phyloP scores from a whole-genome alignment of 1,139 yeast species.

The Lodderomyces parapsilosis region DNA sequence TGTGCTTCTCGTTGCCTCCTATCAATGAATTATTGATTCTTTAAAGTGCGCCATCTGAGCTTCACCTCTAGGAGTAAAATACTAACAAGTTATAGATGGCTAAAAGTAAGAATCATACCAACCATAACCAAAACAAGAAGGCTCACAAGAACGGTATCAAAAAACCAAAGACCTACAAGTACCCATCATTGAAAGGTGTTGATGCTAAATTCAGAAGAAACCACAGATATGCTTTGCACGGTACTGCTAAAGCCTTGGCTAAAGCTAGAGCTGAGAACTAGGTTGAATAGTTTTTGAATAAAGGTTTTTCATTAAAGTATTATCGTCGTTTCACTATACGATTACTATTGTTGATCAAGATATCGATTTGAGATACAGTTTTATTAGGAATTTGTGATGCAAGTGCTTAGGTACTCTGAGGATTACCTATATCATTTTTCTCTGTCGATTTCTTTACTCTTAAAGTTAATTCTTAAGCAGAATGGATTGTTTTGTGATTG shows the following conservation, averaged over 20 bases:
- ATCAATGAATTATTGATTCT: neutral
- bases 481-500: too few relatives aligned
- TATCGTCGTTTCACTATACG: too few relatives aligned
- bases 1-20: too few relatives aligned
- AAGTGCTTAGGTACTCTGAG: too few relatives aligned
- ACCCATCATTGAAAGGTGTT: constrained; percentile 98
- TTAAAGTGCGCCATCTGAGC: neutral
- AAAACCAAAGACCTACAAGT: constrained; percentile 97
- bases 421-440: too few relatives aligned
- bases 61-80: constrained; percentile 6
- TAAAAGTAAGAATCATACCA: constrained; percentile 99
- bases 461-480: too few relatives aligned
- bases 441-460: too few relatives aligned
- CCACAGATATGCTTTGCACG: constrained; percentile 99
- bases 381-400: too few relatives aligned
- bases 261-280: constrained; percentile 56
- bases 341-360: too few relatives aligned
- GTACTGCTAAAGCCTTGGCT: constrained; percentile 93
- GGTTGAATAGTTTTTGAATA: constrained; percentile 2
- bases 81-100: constrained; percentile 60
- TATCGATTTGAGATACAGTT: too few relatives aligned
- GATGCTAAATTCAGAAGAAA: constrained; percentile 99
- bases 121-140: constrained; percentile 99
- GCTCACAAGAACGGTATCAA: constrained; percentile 99
- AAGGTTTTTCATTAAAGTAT: neutral